Base-by-base conservation (phyloP, 164 flowering plant species). In the Liriodendron chinense region DNA sequence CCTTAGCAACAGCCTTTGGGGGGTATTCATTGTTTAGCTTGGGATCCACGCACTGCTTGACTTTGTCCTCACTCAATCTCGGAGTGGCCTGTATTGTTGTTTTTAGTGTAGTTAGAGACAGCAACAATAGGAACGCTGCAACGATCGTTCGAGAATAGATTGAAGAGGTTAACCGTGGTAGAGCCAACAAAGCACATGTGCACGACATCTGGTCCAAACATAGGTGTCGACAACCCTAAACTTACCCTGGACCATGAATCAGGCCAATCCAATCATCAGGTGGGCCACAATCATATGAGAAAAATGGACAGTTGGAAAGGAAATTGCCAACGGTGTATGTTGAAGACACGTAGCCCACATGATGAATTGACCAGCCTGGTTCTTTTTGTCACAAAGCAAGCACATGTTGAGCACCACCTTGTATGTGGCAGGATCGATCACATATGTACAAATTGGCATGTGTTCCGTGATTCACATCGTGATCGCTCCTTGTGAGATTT, bases 1-100 rank as follows among this genome's bases (percentile, higher is more conserved):
- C 96, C 97, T 94, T 94, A 22, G 98, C 98, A 77, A 94, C 94
- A 50, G 95, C 97, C 82, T 89, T 92, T 49, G 94, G 91, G n/a
- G 96, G 98, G 78, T 86, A 94, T 0, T 92, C 91, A 61, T 85
- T 86, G 69, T 85, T 88, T 50, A 94, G 84, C 81, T 92, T 86
- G 59, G 90, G 76, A 80, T 94, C 98, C 64, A 94, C 88, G 74
- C 97, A 94, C 76, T 94, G 98, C 82, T 78, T 89, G 22, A 93
- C 95, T 77, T 93, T 93, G 84, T 93, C 98, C 80, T 93, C 98
- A 69, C 95, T 90, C 5, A 92, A 88, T 79, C 89, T 89, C 64
- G 97, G 98, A 25, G 98, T 89, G 48, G 95, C 98, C 98, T 94
- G 74, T 69, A 68, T 49, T 13, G 53, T 68, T n/a, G 14, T 49